A percentile compares a stretch with the other conserved stretches of the same genome.
Evolutionary conservation across 73 alveolate species (phyloP).

Genomic region (Paramecium tetraurelia): DNA sequence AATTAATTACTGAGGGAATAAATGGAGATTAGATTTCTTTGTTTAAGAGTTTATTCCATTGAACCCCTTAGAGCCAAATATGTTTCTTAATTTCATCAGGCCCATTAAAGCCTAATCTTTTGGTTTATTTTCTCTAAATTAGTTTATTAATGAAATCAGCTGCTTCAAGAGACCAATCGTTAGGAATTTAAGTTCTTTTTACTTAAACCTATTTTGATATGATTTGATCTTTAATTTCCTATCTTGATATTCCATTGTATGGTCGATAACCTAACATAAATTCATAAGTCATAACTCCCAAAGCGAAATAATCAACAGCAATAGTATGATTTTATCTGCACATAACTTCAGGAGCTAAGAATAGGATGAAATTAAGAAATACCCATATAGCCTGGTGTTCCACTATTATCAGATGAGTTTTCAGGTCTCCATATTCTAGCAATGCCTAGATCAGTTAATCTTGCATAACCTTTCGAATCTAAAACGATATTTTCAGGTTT

Average conservation of each 20-base stretch:
- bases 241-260: slow-evolving; percentile 81
- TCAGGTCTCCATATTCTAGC: slow-evolving; percentile 83
- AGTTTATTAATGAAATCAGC: slow-evolving; percentile 82
- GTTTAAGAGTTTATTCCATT: slow-evolving; percentile 55
- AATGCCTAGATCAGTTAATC: slow-evolving; percentile 91
- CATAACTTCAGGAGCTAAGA: slow-evolving; percentile 90
- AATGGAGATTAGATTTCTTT: slow-evolving; percentile 51
- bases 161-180: slow-evolving; percentile 79
- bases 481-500: slow-evolving; percentile 95
- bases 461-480: slow-evolving; percentile 79
- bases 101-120: slow-evolving; percentile 67
- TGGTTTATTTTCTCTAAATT: slow-evolving; percentile 55
- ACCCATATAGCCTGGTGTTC: slow-evolving; percentile 89
- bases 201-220: slow-evolving; percentile 68
- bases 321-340: slow-evolving; percentile 75
- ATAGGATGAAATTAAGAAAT: background rate
- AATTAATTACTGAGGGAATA: slow-evolving; percentile 45
- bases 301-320: slow-evolving; percentile 89
- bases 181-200: slow-evolving; percentile 64
- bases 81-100: slow-evolving; percentile 68
- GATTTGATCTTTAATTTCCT: slow-evolving; percentile 80
- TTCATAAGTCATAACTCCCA: slow-evolving; percentile 91
- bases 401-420: slow-evolving; percentile 84
- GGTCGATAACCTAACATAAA: slow-evolving; percentile 80
- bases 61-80: slow-evolving; percentile 66